These are phyloP conservation scores for Casuarina equisetifolia DNA, from an alignment of 306 rosid species.

Conservation along the genomic window DNA sequence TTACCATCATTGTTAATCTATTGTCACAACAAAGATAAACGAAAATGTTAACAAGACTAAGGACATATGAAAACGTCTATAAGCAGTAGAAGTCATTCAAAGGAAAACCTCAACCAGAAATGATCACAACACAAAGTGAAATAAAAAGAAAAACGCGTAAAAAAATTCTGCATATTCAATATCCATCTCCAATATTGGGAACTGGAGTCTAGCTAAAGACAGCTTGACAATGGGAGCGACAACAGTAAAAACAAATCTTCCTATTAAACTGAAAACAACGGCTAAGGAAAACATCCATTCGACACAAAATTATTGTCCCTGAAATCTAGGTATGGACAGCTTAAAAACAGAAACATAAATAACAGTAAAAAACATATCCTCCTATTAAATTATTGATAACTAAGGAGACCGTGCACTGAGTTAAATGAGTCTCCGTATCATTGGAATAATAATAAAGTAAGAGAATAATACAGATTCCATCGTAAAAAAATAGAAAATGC, in stretches of 20 bases:
- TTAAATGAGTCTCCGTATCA: background rate
- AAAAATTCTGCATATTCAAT: background rate
- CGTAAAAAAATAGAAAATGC: background rate
- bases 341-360: background rate
- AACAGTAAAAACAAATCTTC: too few species aligned
- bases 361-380: background rate
- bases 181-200: background rate
- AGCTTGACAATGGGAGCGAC: too few species aligned
- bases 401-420: background rate
- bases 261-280: too few species aligned
- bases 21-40: background rate
- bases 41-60: background rate
- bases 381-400: background rate
- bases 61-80: background rate
- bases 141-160: background rate
- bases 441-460: background rate
- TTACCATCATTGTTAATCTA: background rate
- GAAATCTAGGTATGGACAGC: background rate
- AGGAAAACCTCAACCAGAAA: background rate
- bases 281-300: too few species aligned
- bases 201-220: too few species aligned
- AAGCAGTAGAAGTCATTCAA: background rate
- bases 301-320: background rate
- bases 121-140: background rate
- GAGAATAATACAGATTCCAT: background rate